Base-by-base conservation (phyloP, 2,329 filamentous ascomycete genomes). In the Microcyclosporella mali region DNA sequence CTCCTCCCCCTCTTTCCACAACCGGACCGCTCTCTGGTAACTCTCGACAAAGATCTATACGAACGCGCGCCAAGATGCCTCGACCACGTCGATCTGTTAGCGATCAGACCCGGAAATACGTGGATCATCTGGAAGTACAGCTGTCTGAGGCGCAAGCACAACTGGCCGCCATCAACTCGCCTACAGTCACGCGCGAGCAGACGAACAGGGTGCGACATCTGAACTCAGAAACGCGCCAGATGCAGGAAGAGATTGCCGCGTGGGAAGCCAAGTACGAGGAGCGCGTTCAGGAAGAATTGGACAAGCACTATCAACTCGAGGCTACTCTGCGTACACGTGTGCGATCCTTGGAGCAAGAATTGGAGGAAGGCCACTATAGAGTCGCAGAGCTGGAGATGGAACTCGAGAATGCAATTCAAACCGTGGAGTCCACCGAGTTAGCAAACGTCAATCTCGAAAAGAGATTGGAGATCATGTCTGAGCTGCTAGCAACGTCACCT, bases 91-190 rank as follows among this genome's bases (percentile, higher is more conserved):
- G 61, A 37, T 63, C 61, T n/a, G 54, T 64, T 14, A 66, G 63
- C 46, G 65, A 62, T 40, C 68, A 71, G 45, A 63, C 65, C 8
- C 60, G 66, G 18, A 62, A 66, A 42, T 72, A 74, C 52, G 70
- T 74, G 46, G 69, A 73, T 37, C 69, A 72, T 53, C 65, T 74
- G 10, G 71, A 74, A 43, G 58, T 62, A 15, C 67, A 73, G 49
- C 55, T 74, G 17, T 63, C 64, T 14, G 58, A 66, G 12, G 60
- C 65, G 9, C 65, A 72, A 33, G 57, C 58, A 6, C 65, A 64
- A 41, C 50, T 67, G 28, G 62, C 66, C 16, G 59, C 64, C 12
- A 55, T 65, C 36, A 65, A 61, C 27, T 69, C 69, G n/a, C 66
- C 70, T 2, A 61, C 56, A 34, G 51, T 60, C 4, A 57, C 57